phyloP scores from a whole-genome alignment of 2,329 filamentous ascomycete species.

The Emergomyces pasteurianus region DNA sequence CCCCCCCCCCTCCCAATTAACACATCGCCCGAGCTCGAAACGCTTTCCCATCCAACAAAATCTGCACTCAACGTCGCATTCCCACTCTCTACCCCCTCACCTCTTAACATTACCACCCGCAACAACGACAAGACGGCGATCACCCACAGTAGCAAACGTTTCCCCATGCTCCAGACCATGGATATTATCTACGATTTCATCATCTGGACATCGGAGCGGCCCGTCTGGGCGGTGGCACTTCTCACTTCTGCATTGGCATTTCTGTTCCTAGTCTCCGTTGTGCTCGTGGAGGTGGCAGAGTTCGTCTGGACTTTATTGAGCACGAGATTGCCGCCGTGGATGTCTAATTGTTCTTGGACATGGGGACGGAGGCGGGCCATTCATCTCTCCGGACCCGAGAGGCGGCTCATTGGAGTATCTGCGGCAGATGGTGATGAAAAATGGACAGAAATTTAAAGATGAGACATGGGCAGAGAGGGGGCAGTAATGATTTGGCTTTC shows the following conservation, averaged over 20 bases:
- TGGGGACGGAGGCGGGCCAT: neutral
- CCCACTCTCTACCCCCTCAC: neutral
- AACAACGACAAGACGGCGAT: neutral
- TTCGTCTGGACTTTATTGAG: neutral
- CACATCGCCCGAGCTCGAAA: neutral
- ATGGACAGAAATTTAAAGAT: neutral
- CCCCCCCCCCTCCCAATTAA: neutral
- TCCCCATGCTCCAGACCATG: neutral
- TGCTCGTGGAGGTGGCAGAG: conserved; percentile 6
- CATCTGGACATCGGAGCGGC: neutral
- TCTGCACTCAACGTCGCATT: neutral
- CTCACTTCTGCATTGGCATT: conserved; percentile 1
- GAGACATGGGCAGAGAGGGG: neutral
- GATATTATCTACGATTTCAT: neutral
- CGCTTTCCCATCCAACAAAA: neutral
- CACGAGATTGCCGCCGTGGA: neutral
- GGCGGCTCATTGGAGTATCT: neutral
- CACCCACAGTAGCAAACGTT: neutral
- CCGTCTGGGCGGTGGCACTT: conserved; percentile 2
- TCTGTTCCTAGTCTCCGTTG: conserved; percentile 7
- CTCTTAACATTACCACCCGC: neutral
- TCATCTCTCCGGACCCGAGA: conserved; percentile 2
- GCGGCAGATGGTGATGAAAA: neutral
- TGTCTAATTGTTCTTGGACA: neutral
- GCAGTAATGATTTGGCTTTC: neutral